phyloP scores from a whole-genome alignment of 805 yeast genomes.

The Trichomonascus vanleenenianus region DNA sequence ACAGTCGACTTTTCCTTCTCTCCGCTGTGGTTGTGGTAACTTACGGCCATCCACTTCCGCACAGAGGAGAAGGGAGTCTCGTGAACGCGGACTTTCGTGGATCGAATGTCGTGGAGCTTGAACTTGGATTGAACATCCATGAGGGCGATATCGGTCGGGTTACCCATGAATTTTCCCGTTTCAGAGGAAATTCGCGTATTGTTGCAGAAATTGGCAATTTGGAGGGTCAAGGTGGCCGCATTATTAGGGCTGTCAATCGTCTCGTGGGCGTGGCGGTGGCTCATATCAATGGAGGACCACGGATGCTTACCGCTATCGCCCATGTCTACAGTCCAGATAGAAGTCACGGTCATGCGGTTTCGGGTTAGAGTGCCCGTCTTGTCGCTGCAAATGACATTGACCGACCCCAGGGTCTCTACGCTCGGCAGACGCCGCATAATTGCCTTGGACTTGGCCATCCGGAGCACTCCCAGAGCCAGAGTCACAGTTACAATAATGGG shows the following conservation, averaged over 20 bases:
- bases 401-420: constrained; percentile 92
- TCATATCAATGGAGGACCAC: constrained; percentile 11
- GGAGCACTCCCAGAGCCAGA: constrained; percentile 85
- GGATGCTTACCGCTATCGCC: constrained; percentile 13
- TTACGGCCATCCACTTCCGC: constrained; percentile 87
- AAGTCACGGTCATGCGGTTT: constrained; percentile 84
- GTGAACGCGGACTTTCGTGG: constrained; percentile 45
- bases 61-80: constrained; percentile 82
- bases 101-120: constrained; percentile 63
- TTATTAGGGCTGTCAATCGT: constrained; percentile 10
- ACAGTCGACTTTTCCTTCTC: constrained; percentile 45
- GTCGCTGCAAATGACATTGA: constrained; percentile 87
- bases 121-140: constrained; percentile 66
- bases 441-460: constrained; percentile 94
- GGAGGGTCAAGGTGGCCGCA: constrained; percentile 18
- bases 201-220: constrained; percentile 30
- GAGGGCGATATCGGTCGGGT: constrained; percentile 91
- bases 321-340: constrained; percentile 66
- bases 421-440: constrained; percentile 91
- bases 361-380: constrained; percentile 87
- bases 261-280: constrained; percentile 3
- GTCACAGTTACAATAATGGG: constrained; percentile 98
- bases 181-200: constrained; percentile 32
- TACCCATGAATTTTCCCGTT: constrained; percentile 72
- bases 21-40: constrained; percentile 44